Evolutionary conservation across 2,329 filamentous ascomycete genomes (phyloP), one percentile per base, ranked within the genome.

Genomic region (Diaporthe batatas): DNA sequence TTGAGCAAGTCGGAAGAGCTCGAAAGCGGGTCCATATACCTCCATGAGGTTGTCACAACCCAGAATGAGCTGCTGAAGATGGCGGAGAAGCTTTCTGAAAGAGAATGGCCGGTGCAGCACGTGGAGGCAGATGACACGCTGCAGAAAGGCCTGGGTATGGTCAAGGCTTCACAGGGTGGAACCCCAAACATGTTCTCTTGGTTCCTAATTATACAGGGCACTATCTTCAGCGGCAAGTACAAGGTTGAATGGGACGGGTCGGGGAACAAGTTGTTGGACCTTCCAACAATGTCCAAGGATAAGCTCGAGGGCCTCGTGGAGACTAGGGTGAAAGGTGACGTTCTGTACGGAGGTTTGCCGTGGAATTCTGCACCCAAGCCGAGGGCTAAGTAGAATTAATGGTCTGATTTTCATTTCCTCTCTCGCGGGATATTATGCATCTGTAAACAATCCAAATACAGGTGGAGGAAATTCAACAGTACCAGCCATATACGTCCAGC

Each of bases 61-160:
- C 55, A 58, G 39, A 58, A 58, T 39, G 55, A 58, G n/a, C 34
- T 58, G n/a, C 12, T 58, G 55, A 58, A 23, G 55, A 58, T 23
- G 32, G 55, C 55, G 21, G 55, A 58, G 55, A 58, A 58, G 55
- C 34, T 58, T 23, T 58, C 55, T 11, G 55, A 34, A 0, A 39
- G 8, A 21, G 32, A 39, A 42, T 58, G 55, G 55, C n/a, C 32
- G 21, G 55, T 58, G 55, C 55, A 58, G 32, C 55, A 39, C 34
- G 34, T 39, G 55, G 55, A 58, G 55, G 55, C 55, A n/a, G 55
- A 58, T 3, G 32, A 58, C 32, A 58, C 55, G 21, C 10, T 58
- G 11, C 55, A 58, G n/a, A 23, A 58, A 39, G 55, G 32, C 11
- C n/a, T 58, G 34, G 34, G 12, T 8, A 58, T 58, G 55, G 21